Conservation (phyloP, 2,329 filamentous ascomycete species). For the Penicillium brasilianum region DNA sequence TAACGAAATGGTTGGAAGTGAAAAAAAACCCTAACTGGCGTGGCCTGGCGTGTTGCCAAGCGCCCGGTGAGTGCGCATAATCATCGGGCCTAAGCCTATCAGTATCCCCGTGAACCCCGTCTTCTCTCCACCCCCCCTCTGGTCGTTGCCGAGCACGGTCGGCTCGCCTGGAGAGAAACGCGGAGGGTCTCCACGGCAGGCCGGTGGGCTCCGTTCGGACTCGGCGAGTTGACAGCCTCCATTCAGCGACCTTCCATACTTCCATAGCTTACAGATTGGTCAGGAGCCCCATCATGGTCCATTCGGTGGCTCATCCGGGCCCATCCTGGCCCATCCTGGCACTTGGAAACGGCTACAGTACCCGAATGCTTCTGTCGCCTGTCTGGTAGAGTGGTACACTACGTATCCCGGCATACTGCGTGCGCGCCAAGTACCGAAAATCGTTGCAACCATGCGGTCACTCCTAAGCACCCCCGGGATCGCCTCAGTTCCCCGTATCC, state of each 20-base stretch:
- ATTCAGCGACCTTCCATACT: not conserved
- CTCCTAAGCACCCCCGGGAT: not conserved
- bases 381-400: not conserved
- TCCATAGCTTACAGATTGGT: slow-evolving; percentile 16
- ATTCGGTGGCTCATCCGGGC: slow-evolving; percentile 3
- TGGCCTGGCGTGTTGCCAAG: slow-evolving; percentile 15
- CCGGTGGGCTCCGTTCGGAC: slow-evolving; percentile 12
- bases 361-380: slow-evolving; percentile 13
- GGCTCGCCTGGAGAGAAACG: slow-evolving; percentile 31
- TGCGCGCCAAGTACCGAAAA: slow-evolving; percentile 26
- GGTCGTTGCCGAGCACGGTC: slow-evolving; percentile 19
- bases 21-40: slow-evolving; percentile 15
- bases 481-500: not conserved
- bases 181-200: slow-evolving; percentile 26
- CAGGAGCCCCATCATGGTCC: slow-evolving; percentile 2
- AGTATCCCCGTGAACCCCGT: too few species aligned
- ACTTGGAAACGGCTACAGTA: slow-evolving; percentile 31
- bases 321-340: slow-evolving; percentile 24
- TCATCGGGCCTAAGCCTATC: not conserved
- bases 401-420: slow-evolving; percentile 8
- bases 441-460: not conserved
- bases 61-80: slow-evolving; percentile 20
- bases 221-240: slow-evolving; percentile 22
- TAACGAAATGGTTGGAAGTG: not conserved
- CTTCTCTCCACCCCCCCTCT: not conserved